Base-by-base conservation (phyloP, 257 asterid genomes). In the Gynochthodes officinalis region DNA sequence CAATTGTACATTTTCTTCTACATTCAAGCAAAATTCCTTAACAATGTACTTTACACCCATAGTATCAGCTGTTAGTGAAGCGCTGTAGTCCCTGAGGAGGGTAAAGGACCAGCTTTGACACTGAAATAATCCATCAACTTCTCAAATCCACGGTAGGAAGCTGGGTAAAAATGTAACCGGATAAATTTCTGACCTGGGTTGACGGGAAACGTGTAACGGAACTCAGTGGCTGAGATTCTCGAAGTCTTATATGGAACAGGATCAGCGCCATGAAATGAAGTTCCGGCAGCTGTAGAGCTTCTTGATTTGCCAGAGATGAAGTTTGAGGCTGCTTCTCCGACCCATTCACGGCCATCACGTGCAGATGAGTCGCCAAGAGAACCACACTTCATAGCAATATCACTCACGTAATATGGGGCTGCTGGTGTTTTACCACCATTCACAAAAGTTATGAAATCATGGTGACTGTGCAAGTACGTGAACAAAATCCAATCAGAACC, bases 1-100 rank as follows among this genome's bases (percentile, higher is more conserved):
- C 15, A 84, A 37, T 13, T 81, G 70, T 39, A 67, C 75, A 54
- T 55, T 75, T 63, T 81, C 79, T 11, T 60, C 71, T 1, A 78
- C 65, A 71, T 52, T 74, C 30, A 82, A 10, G 60, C 90, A 81
- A 69, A 78, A 87, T 67, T 89, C 93, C 79, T 84, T 89, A 0
- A 44, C 75, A 44, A 89, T 7, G n/a, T 61, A 50, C 14, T 54
- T 49, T 4, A 78, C 65, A 37, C 85, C 75, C 27, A 79, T 80
- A 61, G 84, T 74, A 54, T 60, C 77, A 50, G 49, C 53, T 55
- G 35, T n/a, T 42, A 50, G 23, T 28, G 76, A 44, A 44, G 82
- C 57, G 3, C 57, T 70, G n/a, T 69, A 74, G 27, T 70, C 49
- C 8, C 43, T 37, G 5, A 74, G 76, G n/a, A 74, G 65, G 54